Evolutionary conservation across 805 yeast species (phyloP).

Genomic region (Lipomyces starkeyi): DNA sequence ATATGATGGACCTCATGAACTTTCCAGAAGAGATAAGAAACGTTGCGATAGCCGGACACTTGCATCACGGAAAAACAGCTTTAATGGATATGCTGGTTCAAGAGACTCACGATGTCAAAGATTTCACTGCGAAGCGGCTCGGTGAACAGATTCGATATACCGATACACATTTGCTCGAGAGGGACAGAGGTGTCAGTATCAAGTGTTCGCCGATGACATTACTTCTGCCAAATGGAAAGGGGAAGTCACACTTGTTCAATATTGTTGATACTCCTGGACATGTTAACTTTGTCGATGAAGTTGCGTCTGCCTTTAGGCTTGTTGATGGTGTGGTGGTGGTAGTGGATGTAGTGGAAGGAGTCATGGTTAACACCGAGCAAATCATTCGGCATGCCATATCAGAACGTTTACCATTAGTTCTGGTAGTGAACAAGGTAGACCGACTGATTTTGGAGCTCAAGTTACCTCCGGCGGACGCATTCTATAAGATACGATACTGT

Average conservation of each 20-base stretch:
- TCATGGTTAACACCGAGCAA: constrained; percentile 59
- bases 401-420: constrained; percentile 57
- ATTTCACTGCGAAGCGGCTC: constrained; percentile 46
- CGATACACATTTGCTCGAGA: constrained; percentile 74
- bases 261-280: constrained; percentile 93
- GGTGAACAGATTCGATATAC: constrained; percentile 63
- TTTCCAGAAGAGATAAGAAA: constrained; percentile 73
- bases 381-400: constrained; percentile 60
- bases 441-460: constrained; percentile 79
- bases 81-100: constrained; percentile 69
- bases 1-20: constrained; percentile 56
- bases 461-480: constrained; percentile 76
- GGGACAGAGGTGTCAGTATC: constrained; percentile 71
- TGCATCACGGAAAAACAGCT: constrained; percentile 87
- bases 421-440: constrained; percentile 83
- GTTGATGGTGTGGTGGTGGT: constrained; percentile 73
- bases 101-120: constrained; percentile 64
- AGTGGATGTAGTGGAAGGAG: constrained; percentile 86
- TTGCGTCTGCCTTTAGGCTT: constrained; percentile 59
- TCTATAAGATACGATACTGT: constrained; percentile 64
- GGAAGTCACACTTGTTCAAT: constrained; percentile 64
- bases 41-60: constrained; percentile 76
- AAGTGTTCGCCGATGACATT: constrained; percentile 67
- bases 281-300: constrained; percentile 79
- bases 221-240: constrained; percentile 58